phyloP scores from a whole-genome alignment of 805 yeast species.

The Candida rishiriensis region DNA sequence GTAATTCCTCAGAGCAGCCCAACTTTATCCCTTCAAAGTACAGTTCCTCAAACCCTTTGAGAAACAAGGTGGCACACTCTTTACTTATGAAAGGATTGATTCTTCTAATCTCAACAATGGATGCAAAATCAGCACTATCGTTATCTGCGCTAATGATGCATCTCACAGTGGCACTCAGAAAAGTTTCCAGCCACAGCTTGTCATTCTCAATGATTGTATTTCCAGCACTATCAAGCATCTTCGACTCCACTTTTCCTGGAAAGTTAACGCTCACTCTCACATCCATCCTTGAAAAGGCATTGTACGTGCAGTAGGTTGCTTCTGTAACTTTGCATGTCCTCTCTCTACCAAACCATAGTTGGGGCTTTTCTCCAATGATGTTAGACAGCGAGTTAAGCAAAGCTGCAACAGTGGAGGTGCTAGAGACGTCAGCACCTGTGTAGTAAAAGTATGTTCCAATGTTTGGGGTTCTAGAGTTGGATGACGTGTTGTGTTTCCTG shows the following conservation, averaged over 20 bases:
- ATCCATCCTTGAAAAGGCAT: conserved; percentile 58
- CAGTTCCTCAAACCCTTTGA: conserved; percentile 60
- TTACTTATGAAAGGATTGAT: conserved; percentile 65
- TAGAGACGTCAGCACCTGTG: conserved; percentile 72
- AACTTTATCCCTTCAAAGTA: conserved; percentile 62
- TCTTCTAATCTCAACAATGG: conserved; percentile 79
- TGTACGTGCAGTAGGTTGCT: conserved; percentile 64
- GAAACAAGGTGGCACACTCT: conserved; percentile 47
- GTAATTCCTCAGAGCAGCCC: conserved; percentile 64
- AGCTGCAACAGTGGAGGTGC: conserved; percentile 75
- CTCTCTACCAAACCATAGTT: conserved; percentile 76
- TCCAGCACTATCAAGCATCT: conserved; percentile 47
- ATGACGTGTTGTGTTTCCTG: conserved; percentile 32
- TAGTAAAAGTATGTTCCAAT: conserved; percentile 72
- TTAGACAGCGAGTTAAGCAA: conserved; percentile 65
- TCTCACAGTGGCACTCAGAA: conserved; percentile 68
- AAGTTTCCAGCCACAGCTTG: conserved; percentile 57
- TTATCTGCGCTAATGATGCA: conserved; percentile 64
- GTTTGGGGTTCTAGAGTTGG: conserved; percentile 36
- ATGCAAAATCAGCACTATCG: conserved; percentile 61
- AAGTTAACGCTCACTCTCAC: conserved; percentile 67
- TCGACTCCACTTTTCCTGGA: conserved; percentile 67
- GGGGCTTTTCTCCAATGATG: conserved; percentile 55
- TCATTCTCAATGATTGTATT: conserved; percentile 49
- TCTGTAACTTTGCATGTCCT: conserved; percentile 68